phyloP scores from a whole-genome alignment of 2,329 filamentous ascomycete genomes.

The Amphichorda felina region DNA sequence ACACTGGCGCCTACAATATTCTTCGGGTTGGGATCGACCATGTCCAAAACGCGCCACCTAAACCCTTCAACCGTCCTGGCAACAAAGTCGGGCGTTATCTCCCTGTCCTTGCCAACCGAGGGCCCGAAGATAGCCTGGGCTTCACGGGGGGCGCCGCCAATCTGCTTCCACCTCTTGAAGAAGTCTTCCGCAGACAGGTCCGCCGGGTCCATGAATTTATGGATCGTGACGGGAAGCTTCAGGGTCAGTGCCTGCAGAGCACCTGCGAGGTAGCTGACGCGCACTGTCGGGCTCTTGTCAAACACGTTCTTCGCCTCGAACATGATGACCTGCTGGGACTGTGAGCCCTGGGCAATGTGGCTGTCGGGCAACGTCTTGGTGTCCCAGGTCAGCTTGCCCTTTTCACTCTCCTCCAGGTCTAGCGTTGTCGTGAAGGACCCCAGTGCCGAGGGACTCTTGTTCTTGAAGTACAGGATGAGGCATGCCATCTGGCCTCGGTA shows the following conservation, averaged over 20 bases:
- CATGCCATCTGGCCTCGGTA: constrained; percentile 94
- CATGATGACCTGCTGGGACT: constrained; percentile 90
- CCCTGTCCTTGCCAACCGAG: constrained; percentile 32
- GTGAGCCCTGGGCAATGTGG: constrained; percentile 58
- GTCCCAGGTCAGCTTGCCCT: constrained; percentile 64
- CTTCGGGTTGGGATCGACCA: constrained; percentile 83
- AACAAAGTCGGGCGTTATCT: constrained; percentile 61
- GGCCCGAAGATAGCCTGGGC: constrained; percentile 74
- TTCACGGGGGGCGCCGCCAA: constrained; percentile 78
- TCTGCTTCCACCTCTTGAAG: constrained; percentile 99
- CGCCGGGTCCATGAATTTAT: constrained; percentile 95
- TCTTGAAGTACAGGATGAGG: constrained; percentile 89
- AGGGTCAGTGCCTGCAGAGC: constrained; percentile 86
- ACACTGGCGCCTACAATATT: constrained; percentile 91
- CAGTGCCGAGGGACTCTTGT: constrained; percentile 78
- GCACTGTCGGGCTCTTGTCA: constrained; percentile 74
- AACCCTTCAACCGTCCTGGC: constrained; percentile 69
- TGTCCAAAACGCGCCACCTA: constrained; percentile 74
- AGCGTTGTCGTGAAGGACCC: constrained; percentile 90
- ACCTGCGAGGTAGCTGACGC: constrained; percentile 88
- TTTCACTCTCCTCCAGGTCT: constrained; percentile 62
- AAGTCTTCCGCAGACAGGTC: constrained; percentile 84
- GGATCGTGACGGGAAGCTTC: constrained; percentile 75
- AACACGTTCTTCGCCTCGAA: constrained; percentile 81
- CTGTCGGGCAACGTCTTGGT: constrained; percentile 83